Conservation (phyloP, 1,284 basidiomycete species). For the Coniferiporia sulphurascens region DNA sequence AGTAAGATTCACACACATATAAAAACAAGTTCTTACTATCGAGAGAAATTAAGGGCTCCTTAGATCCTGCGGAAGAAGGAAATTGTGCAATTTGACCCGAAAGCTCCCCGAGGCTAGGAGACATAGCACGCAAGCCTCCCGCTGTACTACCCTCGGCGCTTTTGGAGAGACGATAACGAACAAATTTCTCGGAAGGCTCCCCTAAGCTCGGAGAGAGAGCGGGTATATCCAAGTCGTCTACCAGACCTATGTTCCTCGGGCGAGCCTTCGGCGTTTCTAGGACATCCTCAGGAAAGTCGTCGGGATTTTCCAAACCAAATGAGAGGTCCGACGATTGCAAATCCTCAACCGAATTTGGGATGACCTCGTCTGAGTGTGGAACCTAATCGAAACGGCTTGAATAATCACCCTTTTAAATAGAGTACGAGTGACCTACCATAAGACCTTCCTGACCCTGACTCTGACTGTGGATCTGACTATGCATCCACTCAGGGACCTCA, state of each 20-base stretch:
- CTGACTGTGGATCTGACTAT: conserved; percentile 4
- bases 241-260: not conserved
- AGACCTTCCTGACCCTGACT: not conserved
- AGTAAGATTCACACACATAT: no score
- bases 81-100: not conserved
- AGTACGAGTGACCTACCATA: not conserved
- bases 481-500: conserved; percentile 12
- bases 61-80: not conserved
- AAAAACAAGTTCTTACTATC: not conserved
- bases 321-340: conserved; percentile 1
- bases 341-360: conserved; percentile 6
- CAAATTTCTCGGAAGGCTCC: not conserved
- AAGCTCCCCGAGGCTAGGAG: not conserved
- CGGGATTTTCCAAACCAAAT: not conserved
- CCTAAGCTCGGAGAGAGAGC: conserved; percentile 6
- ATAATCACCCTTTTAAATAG: not conserved
- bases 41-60: not conserved
- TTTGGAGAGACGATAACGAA: not conserved
- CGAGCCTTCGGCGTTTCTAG: not conserved
- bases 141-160: no score
- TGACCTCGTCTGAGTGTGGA: not conserved
- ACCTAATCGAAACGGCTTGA: not conserved
- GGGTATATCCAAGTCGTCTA: not conserved
- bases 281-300: not conserved
- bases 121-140: not conserved